Conservation (phyloP, 2,329 filamentous ascomycete species). For the Neoarthrinium moseri region DNA sequence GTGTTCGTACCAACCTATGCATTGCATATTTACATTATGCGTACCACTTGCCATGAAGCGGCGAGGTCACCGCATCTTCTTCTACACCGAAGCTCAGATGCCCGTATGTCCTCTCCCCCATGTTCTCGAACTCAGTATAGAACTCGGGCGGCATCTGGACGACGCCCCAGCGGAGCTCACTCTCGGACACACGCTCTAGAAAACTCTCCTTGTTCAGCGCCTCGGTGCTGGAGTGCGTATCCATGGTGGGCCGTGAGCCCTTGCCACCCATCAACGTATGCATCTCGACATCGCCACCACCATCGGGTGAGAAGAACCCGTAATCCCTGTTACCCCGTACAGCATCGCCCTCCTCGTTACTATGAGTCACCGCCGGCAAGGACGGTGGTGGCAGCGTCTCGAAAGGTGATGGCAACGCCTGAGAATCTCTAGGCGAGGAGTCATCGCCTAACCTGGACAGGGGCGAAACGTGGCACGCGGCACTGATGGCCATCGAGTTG, state of each 20-base stretch:
- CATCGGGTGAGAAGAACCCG: neutral
- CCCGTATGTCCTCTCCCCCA: neutral
- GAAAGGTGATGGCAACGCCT: neutral
- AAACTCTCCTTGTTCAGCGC: neutral
- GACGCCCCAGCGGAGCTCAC: conserved; percentile 2
- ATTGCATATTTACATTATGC: no score
- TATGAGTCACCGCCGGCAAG: neutral
- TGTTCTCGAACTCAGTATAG: neutral
- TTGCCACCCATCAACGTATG: no score
- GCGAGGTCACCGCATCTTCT: neutral
- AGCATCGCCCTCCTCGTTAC: no score
- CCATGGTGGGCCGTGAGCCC: neutral
- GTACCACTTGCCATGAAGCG: no score
- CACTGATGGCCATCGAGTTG: conserved; percentile 21
- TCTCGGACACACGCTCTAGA: neutral
- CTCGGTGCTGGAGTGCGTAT: neutral
- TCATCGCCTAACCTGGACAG: neutral
- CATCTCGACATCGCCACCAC: neutral
- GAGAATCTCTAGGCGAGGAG: neutral
- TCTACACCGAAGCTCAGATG: neutral
- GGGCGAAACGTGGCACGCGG: conserved; percentile 20
- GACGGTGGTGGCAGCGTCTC: neutral
- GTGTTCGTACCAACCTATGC: no score
- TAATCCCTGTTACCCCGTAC: no score
- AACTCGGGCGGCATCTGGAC: conserved; percentile 1